A percentile compares a stretch with the other conserved stretches of the same genome.
These are phyloP conservation scores for Periconia macrospinosa DNA, from an alignment of 2,329 filamentous ascomycete genomes.

Conservation along the genomic window DNA sequence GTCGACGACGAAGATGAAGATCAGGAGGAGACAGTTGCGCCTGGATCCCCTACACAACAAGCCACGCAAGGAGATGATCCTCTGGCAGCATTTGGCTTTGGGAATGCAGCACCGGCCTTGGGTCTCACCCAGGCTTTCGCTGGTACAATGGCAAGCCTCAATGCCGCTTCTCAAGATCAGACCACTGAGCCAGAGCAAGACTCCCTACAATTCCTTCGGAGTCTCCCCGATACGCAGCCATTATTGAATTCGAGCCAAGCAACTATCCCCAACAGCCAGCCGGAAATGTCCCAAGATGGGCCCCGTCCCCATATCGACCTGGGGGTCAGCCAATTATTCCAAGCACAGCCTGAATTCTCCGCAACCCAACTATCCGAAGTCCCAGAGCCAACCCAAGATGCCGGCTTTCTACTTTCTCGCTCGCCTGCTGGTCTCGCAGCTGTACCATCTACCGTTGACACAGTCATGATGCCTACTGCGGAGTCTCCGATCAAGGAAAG, in stretches of 20 bases:
- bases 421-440: slow-evolving; percentile 68
- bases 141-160: slow-evolving; percentile 75
- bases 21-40: slow-evolving; percentile 18
- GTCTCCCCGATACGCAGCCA: slow-evolving; percentile 61
- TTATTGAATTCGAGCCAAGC: slow-evolving; percentile 59
- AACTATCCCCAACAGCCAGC: slow-evolving; percentile 62
- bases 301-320: slow-evolving; percentile 28
- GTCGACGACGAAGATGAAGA: slow-evolving; percentile 64
- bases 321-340: slow-evolving; percentile 41
- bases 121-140: slow-evolving; percentile 89
- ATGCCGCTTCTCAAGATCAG: slow-evolving; percentile 42
- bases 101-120: slow-evolving; percentile 50
- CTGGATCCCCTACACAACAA: slow-evolving; percentile 24
- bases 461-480: slow-evolving; percentile 59
- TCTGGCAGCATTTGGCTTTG: slow-evolving; percentile 46
- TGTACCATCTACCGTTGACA: slow-evolving; percentile 71
- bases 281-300: slow-evolving; percentile 23
- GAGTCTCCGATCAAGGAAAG: slow-evolving; percentile 68
- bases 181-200: slow-evolving; percentile 48
- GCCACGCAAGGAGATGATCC: slow-evolving; percentile 27
- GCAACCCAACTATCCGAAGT: slow-evolving; percentile 70
- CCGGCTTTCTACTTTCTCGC: slow-evolving; percentile 68
- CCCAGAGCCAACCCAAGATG: slow-evolving; percentile 79
- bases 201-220: slow-evolving; percentile 54
- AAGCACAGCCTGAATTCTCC: slow-evolving; percentile 31